Evolutionary conservation across 805 yeast species (phyloP).

Genomic region (Sugiyamaella mastotermitis): DNA sequence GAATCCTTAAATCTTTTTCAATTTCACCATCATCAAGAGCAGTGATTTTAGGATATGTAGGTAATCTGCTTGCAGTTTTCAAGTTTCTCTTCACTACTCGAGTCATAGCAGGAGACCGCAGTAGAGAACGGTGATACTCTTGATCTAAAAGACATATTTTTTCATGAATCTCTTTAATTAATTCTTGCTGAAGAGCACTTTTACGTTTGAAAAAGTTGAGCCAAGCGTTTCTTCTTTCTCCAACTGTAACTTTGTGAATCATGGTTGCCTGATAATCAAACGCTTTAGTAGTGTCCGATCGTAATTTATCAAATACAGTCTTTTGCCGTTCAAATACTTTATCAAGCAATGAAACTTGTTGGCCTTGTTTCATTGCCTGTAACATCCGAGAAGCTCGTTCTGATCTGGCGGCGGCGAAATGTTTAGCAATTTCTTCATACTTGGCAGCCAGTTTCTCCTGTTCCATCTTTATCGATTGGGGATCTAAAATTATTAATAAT

Average conservation of each 20-base stretch:
- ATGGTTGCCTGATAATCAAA: slow-evolving; percentile 19
- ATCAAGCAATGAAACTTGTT: slow-evolving; percentile 13
- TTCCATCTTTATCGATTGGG: slow-evolving; percentile 12
- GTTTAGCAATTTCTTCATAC: slow-evolving; percentile 18
- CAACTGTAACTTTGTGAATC: slow-evolving; percentile 18
- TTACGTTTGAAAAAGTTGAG: slow-evolving; percentile 26
- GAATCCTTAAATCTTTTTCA: slow-evolving; percentile 11
- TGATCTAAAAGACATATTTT: slow-evolving; percentile 22
- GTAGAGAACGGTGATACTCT: slow-evolving; percentile 19
- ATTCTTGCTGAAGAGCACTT: slow-evolving; percentile 21
- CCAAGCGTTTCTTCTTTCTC: slow-evolving; percentile 25
- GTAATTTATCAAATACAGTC: slow-evolving; percentile 14
- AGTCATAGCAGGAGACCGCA: slow-evolving; percentile 14
- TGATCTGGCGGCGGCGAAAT: slow-evolving; percentile 17
- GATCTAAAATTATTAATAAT: no score
- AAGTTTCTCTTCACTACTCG: slow-evolving; percentile 25
- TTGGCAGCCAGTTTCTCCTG: slow-evolving; percentile 20
- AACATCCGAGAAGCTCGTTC: slow-evolving; percentile 17
- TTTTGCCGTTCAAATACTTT: slow-evolving; percentile 14
- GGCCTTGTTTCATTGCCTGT: slow-evolving; percentile 19
- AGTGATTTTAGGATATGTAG: slow-evolving; percentile 16
- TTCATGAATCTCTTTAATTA: slow-evolving; percentile 18
- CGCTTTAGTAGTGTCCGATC: slow-evolving; percentile 11
- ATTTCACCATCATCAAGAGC: slow-evolving; percentile 19
- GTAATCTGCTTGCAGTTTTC: slow-evolving; percentile 21